These are phyloP conservation scores for Cinchona pubescens DNA, from an alignment of 257 asterid genomes.

Conservation along the genomic window DNA sequence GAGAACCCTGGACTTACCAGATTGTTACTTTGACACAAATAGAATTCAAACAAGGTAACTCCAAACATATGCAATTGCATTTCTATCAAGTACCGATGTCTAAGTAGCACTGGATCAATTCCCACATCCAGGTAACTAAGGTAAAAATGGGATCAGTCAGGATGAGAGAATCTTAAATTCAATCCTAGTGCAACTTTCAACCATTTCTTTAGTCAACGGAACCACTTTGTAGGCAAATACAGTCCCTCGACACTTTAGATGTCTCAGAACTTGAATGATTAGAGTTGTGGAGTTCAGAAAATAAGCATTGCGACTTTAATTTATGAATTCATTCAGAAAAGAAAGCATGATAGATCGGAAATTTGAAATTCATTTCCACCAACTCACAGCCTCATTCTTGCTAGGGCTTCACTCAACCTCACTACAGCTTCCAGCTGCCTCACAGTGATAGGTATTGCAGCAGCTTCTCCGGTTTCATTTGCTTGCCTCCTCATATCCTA, in stretches of 20 bases:
- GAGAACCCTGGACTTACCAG: not conserved
- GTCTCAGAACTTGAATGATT: not conserved
- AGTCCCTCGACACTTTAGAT: not conserved
- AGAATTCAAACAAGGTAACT: not conserved
- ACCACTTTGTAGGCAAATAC: not conserved
- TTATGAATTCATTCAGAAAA: not conserved
- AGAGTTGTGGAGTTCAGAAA: not conserved
- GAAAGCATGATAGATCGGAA: not conserved
- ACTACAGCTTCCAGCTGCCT: conserved; percentile 97
- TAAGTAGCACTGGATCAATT: not conserved
- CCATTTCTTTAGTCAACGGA: not conserved
- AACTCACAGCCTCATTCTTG: conserved; percentile 93
- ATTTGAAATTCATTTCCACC: not conserved
- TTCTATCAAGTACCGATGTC: not conserved
- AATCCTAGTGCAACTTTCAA: not conserved
- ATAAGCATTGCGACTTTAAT: not conserved
- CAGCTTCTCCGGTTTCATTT: conserved; percentile 84
- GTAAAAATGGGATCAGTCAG: not conserved
- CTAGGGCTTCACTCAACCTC: conserved; percentile 92
- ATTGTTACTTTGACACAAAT: not conserved
- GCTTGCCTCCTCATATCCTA: conserved; percentile 94
- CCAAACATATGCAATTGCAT: not conserved
- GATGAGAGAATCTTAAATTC: not conserved
- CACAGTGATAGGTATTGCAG: conserved; percentile 95
- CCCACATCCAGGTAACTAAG: not conserved